Conservation (phyloP, 176 grass and related monocot genomes). For the Lolium multiflorum region DNA sequence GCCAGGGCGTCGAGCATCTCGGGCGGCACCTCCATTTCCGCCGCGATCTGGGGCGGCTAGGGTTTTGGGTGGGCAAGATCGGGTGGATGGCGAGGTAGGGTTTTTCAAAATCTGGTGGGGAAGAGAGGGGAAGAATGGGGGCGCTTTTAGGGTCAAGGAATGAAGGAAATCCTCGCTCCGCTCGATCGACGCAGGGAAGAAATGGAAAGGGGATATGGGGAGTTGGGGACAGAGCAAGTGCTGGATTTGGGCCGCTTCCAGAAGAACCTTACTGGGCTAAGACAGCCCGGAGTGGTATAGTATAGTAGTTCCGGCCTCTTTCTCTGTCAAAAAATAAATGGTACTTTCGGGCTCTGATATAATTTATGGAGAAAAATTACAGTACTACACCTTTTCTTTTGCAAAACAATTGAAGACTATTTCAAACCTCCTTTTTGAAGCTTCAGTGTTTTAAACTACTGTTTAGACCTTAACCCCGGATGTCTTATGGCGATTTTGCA, state of each 20-base stretch:
- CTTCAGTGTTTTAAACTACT: not conserved
- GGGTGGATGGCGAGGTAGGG: constrained; percentile 42
- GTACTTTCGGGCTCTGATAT: too few relatives aligned
- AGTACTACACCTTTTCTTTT: too few relatives aligned
- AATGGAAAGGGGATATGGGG: not conserved
- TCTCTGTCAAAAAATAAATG: too few relatives aligned
- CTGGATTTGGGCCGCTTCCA: not conserved
- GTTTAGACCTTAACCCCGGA: not conserved
- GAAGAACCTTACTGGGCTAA: not conserved
- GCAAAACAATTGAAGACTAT: not conserved
- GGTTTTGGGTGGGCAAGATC: constrained; percentile 41
- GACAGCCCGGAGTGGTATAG: not conserved
- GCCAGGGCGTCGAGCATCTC: constrained; percentile 83
- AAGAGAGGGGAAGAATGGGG: not conserved
- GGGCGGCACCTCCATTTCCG: constrained; percentile 74
- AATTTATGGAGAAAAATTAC: not conserved
- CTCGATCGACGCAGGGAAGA: not conserved
- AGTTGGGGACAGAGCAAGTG: not conserved
- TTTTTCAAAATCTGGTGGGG: constrained; percentile 49
- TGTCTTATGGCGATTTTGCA: not conserved
- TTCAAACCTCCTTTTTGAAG: not conserved
- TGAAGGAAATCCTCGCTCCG: not conserved
- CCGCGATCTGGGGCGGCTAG: constrained; percentile 42
- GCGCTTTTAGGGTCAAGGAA: not conserved
- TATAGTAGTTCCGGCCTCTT: not conserved